Evolutionary conservation across 805 yeast genomes (phyloP).

Genomic region (Saturnispora dispora): DNA sequence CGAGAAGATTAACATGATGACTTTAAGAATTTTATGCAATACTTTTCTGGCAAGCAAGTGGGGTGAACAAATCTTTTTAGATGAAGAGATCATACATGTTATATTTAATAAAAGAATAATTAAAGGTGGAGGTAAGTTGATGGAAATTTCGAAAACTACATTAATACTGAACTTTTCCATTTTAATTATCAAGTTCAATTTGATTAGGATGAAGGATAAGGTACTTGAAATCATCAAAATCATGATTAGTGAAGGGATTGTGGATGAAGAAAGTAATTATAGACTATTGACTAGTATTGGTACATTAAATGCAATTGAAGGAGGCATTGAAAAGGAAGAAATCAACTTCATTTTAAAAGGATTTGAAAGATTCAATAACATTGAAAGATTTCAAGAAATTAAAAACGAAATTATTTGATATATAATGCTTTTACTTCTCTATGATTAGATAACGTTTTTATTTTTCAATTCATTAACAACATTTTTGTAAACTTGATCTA

Average conservation of each 20-base stretch:
- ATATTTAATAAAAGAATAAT: conserved; percentile 25
- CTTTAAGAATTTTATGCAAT: conserved; percentile 49
- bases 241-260: not conserved
- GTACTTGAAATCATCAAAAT: conserved; percentile 5
- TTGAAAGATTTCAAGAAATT: conserved; percentile 17
- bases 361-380: conserved; percentile 6
- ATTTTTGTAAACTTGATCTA: conserved; percentile 62
- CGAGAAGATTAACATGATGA: conserved; percentile 41
- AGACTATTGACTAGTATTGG: conserved; percentile 57
- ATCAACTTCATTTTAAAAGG: conserved; percentile 7
- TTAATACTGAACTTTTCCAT: conserved; percentile 41
- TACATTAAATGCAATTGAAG: conserved; percentile 33
- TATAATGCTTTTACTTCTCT: not conserved
- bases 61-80: conserved; percentile 39
- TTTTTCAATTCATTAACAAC: conserved; percentile 59
- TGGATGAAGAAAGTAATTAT: conserved; percentile 58
- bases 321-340: conserved; percentile 8
- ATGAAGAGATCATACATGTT: conserved; percentile 32
- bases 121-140: conserved; percentile 20
- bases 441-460: conserved; percentile 23
- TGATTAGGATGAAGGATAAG: conserved; percentile 13
- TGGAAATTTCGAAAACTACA: conserved; percentile 37
- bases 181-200: conserved; percentile 26
- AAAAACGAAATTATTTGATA: conserved; percentile 14
- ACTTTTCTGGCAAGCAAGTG: conserved; percentile 37